Evolutionary conservation across 2,329 filamentous ascomycete species (phyloP).

Genomic region (Rutstroemia sydowiana): DNA sequence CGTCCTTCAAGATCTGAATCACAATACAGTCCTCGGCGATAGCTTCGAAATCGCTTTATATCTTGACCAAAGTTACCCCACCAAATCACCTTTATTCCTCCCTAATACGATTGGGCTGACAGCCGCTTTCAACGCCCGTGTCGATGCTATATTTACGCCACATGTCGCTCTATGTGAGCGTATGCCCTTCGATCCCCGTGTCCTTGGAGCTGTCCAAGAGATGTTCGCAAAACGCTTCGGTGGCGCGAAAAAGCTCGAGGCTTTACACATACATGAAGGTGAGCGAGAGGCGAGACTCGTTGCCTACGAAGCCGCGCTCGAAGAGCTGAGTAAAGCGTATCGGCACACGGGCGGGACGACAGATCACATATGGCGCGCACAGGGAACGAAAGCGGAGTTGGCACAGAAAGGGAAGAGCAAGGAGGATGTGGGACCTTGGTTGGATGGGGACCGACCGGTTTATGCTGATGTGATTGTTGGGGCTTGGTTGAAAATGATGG

Average conservation of each 20-base stretch:
- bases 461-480: conserved; percentile 39
- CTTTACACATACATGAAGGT: background rate
- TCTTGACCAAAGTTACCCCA: conserved; percentile 2
- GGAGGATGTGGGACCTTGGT: conserved; percentile 28
- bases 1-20: conserved; percentile 42
- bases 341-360: too few species aligned
- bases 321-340: too few species aligned
- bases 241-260: background rate
- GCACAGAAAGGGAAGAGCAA: background rate
- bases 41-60: conserved; percentile 54
- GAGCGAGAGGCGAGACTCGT: conserved; percentile 36
- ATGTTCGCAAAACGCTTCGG: conserved; percentile 30
- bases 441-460: conserved; percentile 25
- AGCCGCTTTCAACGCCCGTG: background rate
- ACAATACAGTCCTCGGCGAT: conserved; percentile 44
- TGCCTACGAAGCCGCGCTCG: too few species aligned
- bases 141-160: background rate
- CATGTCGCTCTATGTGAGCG: background rate
- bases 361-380: conserved; percentile 31
- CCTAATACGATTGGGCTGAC: background rate
- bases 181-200: too few species aligned
- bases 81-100: conserved; percentile 6
- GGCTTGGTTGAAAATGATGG: conserved; percentile 34
- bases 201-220: conserved; percentile 23
- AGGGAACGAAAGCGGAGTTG: conserved; percentile 24